Conservation (phyloP, 192 early-diverging fungal species). For the Mortierella alpina region DNA sequence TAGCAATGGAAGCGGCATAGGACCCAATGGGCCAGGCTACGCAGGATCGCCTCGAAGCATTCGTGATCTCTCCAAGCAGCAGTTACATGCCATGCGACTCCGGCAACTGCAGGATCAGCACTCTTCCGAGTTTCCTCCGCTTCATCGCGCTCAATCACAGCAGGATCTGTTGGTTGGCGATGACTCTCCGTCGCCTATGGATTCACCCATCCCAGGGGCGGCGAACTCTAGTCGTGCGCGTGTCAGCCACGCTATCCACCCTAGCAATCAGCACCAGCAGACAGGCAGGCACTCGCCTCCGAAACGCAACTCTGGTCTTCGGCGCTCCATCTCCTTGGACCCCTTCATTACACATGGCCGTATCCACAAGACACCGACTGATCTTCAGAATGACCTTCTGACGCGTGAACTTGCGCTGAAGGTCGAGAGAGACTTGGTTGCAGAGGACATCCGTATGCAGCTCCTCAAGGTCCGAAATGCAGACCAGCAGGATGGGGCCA, state of each 20-base stretch:
- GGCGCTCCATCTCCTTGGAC: conserved; percentile 27
- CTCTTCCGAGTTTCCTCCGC: neutral
- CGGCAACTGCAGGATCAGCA: conserved; percentile 32
- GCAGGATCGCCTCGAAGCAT: conserved; percentile 18
- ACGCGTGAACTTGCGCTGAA: conserved; percentile 15
- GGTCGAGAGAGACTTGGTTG: conserved; percentile 19
- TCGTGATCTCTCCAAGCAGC: conserved; percentile 24
- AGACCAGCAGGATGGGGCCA: conserved; percentile 30
- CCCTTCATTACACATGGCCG: conserved; percentile 13
- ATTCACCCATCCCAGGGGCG: neutral
- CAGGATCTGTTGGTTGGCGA: conserved; percentile 8
- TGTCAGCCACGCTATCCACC: neutral
- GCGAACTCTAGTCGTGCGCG: neutral
- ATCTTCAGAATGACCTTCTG: conserved; percentile 12
- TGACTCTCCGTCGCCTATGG: neutral
- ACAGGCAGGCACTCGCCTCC: neutral
- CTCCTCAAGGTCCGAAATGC: conserved; percentile 15
- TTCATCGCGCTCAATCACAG: conserved; percentile 14
- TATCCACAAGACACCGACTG: neutral
- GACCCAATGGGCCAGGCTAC: conserved; percentile 7
- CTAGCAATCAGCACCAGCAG: neutral
- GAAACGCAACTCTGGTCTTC: conserved; percentile 28
- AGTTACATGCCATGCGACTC: conserved; percentile 17
- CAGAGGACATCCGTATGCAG: conserved; percentile 11
- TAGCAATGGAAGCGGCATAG: conserved; percentile 30